Conservation (phyloP, 352 stramenopile species). For the Phytopythium litorale region DNA sequence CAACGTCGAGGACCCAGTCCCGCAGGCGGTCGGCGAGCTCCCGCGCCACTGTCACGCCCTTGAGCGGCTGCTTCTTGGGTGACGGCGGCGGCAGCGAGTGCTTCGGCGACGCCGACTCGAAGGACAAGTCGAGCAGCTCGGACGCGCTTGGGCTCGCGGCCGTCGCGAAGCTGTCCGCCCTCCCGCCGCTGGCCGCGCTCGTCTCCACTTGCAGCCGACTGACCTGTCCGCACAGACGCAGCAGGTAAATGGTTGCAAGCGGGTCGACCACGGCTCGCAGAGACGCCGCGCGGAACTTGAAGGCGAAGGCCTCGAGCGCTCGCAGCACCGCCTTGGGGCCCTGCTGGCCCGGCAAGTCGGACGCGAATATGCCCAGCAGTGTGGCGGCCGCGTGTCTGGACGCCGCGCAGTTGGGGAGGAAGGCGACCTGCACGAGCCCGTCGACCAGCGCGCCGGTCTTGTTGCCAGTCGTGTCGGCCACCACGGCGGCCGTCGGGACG, state of each 20-base stretch:
- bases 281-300: conserved; percentile 35
- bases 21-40: conserved; percentile 36
- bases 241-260: conserved; percentile 61
- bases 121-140: conserved; percentile 54
- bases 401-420: conserved; percentile 36
- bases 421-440: conserved; percentile 48
- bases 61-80: conserved; percentile 29
- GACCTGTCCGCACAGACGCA: conserved; percentile 57
- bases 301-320: conserved; percentile 49
- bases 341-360: conserved; percentile 16
- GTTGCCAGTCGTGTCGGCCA: background rate
- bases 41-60: conserved; percentile 37
- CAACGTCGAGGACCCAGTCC: conserved; percentile 53
- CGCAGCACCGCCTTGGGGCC: conserved; percentile 35
- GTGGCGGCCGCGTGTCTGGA: conserved; percentile 63
- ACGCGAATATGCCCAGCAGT: conserved; percentile 44
- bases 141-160: conserved; percentile 7
- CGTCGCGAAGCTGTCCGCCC: background rate
- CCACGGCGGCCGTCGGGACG: conserved; percentile 20
- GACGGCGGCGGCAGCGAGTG: conserved; percentile 19
- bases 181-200: background rate
- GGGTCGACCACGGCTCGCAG: conserved; percentile 46
- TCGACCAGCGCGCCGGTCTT: conserved; percentile 33
- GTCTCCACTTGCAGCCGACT: conserved; percentile 31
- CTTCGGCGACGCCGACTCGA: conserved; percentile 17